A percentile compares a stretch with the other conserved stretches of the same genome.
Conservation (phyloP, 345 rosid species). For the Eucalyptus erythrocorys region DNA sequence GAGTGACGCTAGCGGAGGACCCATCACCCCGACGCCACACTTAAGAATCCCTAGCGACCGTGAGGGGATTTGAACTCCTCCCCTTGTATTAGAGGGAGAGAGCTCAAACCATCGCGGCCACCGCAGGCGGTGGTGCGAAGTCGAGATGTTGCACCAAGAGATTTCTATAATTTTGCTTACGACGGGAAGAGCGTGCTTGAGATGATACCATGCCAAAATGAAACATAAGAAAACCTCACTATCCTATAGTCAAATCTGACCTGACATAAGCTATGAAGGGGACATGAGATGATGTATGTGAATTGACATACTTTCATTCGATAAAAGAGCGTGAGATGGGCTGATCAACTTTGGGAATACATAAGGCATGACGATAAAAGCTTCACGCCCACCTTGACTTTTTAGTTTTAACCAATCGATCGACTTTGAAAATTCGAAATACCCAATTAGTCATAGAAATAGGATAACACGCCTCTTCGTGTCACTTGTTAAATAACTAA, state of each 20-base stretch:
- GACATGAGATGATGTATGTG: not conserved
- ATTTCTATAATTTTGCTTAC: not conserved
- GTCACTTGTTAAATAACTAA: not conserved
- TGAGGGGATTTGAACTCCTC: too few relatives aligned
- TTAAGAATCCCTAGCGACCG: too few relatives aligned
- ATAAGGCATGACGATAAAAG: not conserved
- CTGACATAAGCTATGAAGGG: not conserved
- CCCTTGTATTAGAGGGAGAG: too few relatives aligned
- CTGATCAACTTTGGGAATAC: not conserved
- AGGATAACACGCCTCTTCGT: not conserved
- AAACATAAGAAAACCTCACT: not conserved
- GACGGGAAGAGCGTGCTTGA: too few relatives aligned
- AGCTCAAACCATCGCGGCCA: too few relatives aligned
- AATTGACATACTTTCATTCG: not conserved
- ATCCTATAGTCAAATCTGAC: not conserved
- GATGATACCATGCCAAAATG: not conserved
- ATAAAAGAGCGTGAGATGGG: not conserved
- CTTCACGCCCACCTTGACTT: rapidly evolving
- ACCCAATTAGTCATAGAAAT: not conserved
- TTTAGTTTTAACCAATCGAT: not conserved
- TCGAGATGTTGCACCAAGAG: not conserved
- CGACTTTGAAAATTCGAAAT: not conserved
- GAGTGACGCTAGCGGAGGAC: too few relatives aligned
- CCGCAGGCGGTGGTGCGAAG: too few relatives aligned
- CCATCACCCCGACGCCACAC: too few relatives aligned